Base-by-base conservation (phyloP, 208 protist genomes). In the Crithidia mellificae region DNA sequence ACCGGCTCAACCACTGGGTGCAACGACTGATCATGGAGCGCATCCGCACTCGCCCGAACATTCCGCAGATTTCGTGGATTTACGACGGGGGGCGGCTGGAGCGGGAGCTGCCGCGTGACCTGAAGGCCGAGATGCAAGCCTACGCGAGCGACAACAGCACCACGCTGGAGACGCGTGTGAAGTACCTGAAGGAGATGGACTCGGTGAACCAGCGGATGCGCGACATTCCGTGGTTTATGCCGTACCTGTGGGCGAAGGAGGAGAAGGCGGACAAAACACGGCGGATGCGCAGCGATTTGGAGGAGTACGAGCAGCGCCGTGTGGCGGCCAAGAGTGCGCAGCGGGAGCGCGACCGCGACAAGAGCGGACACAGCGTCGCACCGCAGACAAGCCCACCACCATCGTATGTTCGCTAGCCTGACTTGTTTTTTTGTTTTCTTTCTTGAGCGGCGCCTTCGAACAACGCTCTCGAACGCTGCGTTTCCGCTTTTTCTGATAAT, bases 211-310 rank as follows among this genome's bases (percentile, higher is more conserved):
- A 94, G 72, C 87, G 88, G 43, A 94, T 97, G 87, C 89, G 89
- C 44, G 74, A 85, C 53, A 90, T 95, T 44, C 92, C 92, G 55
- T 97, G 92, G 90, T 97, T 95, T 71, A 97, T 97, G 92, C 92
- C 92, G 30, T 97, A 97, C 69, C 69, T 97, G 32, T 97, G 92
- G 90, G 89, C 75, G 63, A 97, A 97, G 74, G 92, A 97, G 51
- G 88, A 94, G 46, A 92, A 92, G 73, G 87, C 87, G 0, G 62
- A 17, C n/a, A 66, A 82, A 56, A 83, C 83, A 44, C 84, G 83
- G 25, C 71, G 66, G 8, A 91, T 96, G 86, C 80, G 81, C 55
- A 83, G 77, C 52, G 88, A 96, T 56, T 41, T 93, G 25, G 81
- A 82, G 63, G 88, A 91, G 73, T 84, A 83, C 54, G 87, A 96